Conservation (phyloP, 805 yeast species). For the Metschnikowia borealis region DNA sequence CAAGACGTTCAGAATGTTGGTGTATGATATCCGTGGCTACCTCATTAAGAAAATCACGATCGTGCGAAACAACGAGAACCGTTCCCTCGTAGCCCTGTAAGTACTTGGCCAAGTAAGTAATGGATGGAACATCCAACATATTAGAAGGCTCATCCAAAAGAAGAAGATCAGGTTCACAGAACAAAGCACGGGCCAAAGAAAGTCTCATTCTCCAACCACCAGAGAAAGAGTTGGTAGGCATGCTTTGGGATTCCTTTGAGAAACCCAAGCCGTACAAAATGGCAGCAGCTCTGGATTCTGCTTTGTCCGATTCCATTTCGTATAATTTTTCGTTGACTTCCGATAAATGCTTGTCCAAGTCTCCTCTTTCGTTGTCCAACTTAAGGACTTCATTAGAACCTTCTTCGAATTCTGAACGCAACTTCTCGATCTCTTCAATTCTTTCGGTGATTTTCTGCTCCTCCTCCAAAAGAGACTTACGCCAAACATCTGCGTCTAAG, state of each 20-base stretch:
- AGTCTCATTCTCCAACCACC: constrained; percentile 99
- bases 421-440: constrained; percentile 65
- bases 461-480: constrained; percentile 80
- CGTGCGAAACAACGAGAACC: constrained; percentile 94
- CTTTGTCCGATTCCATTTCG: constrained; percentile 96
- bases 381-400: constrained; percentile 70
- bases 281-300: constrained; percentile 95
- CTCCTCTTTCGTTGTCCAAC: constrained; percentile 86
- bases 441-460: constrained; percentile 72
- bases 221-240: constrained; percentile 85
- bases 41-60: constrained; percentile 93
- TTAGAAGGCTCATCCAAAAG: constrained; percentile 97
- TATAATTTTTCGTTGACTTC: constrained; percentile 77
- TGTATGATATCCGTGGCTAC: constrained; percentile 98
- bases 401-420: constrained; percentile 65
- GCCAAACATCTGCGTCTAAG: constrained; percentile 99
- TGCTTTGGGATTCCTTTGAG: constrained; percentile 76
- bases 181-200: constrained; percentile 95
- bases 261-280: constrained; percentile 92
- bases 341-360: constrained; percentile 70
- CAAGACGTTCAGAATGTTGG: constrained; percentile 95
- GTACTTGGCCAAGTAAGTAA: constrained; percentile 87
- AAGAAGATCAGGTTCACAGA: constrained; percentile 92
- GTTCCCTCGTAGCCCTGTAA: constrained; percentile 89
- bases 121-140: constrained; percentile 99